phyloP scores from a whole-genome alignment of 2,329 filamentous ascomycete species.

The Colletotrichum plurivorum region DNA sequence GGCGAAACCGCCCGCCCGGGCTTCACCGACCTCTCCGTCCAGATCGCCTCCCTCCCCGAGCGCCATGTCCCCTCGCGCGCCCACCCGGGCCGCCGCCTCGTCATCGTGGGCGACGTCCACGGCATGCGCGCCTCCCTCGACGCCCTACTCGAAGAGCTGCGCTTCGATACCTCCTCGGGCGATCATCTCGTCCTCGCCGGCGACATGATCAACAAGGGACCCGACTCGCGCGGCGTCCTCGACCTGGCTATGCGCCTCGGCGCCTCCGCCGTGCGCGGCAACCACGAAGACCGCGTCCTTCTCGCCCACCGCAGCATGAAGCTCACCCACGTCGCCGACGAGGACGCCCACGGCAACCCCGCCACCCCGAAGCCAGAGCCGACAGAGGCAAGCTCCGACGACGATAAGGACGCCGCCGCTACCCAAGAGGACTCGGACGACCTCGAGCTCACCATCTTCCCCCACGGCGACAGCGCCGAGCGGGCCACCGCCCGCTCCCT shows the following conservation, averaged over 20 bases:
- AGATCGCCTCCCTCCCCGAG: constrained; percentile 46
- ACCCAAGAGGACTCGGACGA: constrained; percentile 40
- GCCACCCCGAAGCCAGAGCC: constrained; percentile 34
- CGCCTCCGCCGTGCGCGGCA: constrained; percentile 89
- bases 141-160: constrained; percentile 75
- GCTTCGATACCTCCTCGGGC: constrained; percentile 65
- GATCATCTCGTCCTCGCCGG: constrained; percentile 86
- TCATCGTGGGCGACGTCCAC: constrained; percentile 94
- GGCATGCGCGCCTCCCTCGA: constrained; percentile 81
- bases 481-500: constrained; percentile 71
- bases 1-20: constrained; percentile 55
- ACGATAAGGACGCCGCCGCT: constrained; percentile 36
- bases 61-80: constrained; percentile 50
- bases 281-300: constrained; percentile 92
- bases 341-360: constrained; percentile 41
- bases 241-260: constrained; percentile 79
- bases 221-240: constrained; percentile 84
- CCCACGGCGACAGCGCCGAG: constrained; percentile 55
- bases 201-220: constrained; percentile 89
- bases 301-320: constrained; percentile 66
- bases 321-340: constrained; percentile 47
- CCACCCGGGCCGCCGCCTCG: constrained; percentile 69
- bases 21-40: constrained; percentile 47
- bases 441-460: constrained; percentile 43
- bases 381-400: constrained; percentile 43